phyloP scores from a whole-genome alignment of 495 filamentous ascomycete species.

The Aspergillus cristatus region DNA sequence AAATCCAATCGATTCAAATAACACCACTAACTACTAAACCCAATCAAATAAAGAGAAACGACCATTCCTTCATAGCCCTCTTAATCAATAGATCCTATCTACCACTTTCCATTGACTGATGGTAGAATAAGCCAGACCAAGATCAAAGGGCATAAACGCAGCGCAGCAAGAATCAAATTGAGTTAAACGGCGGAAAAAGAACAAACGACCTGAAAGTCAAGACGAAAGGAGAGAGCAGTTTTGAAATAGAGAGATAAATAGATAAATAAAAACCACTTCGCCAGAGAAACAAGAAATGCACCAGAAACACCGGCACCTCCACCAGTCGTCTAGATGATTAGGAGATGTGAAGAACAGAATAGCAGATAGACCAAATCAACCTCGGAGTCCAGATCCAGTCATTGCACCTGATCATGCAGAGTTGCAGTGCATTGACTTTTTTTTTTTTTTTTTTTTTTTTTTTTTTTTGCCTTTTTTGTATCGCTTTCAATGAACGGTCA shows the following conservation, averaged over 20 bases:
- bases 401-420: conserved; percentile 11
- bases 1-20: no score
- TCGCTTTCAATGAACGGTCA: not conserved
- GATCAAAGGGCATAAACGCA: no score
- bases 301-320: conserved; percentile 41
- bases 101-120: no score
- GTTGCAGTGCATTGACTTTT: no score
- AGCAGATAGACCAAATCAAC: conserved; percentile 15
- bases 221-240: conserved; percentile 15
- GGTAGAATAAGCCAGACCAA: conserved; percentile 5
- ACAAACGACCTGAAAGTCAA: no score
- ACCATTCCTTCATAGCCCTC: no score
- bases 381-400: conserved; percentile 25
- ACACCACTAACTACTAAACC: no score
- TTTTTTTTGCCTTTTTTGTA: conserved; percentile 15
- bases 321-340: conserved; percentile 33
- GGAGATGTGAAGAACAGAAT: conserved; percentile 22
- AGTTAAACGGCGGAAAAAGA: conserved; percentile 9
- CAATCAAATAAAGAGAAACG: no score
- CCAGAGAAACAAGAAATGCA: conserved; percentile 25
- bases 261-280: conserved; percentile 21
- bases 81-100: no score
- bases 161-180: no score
- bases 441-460: conserved; percentile 17
- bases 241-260: conserved; percentile 7